Evolutionary conservation across 2,329 filamentous ascomycete species (phyloP), one percentile per base, ranked within the genome.

Genomic region (Trichoderma cornu-damae): DNA sequence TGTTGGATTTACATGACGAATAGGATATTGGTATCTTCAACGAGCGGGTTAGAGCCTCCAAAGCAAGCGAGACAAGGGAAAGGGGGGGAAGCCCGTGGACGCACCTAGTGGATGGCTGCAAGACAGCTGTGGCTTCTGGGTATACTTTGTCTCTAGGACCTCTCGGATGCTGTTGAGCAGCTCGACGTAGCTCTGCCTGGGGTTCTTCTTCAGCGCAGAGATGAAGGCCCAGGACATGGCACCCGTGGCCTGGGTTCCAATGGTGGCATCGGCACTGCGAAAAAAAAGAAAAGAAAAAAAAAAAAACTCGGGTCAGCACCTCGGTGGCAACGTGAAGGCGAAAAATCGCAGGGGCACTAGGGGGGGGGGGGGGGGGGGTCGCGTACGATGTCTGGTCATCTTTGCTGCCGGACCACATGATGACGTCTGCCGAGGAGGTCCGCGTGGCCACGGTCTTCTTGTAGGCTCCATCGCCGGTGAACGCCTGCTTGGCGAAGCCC

Each of bases 181-280:
- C 77, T 96, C 87, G 50, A 97, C 89, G 69, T 99, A 99, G 75
- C 88, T 96, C 77, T 97, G 94, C 70, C 96, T 87, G 1, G 90
- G 90, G 69, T 96, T 96, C 77, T 92, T 90, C 79, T 89, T 92
- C 68, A 97, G 81, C 18, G 92, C 87, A 1, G 82, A 85, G 72
- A 99, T 94, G 72, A 99, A 99, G 2, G 94, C 94, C 85, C 89
- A 96, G 3, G 91, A 96, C 94, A 99, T 97, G 72, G 94, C 94
- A 56, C 94, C 94, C 0, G 94, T 99, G 32, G 94, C 93, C 75
- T 96, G 82, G 57, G 90, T 85, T 42, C 81, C 84, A 64, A 97
- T 96, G 26, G 85, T 89, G 11, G 94, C 92, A 72, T 99, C 94
- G 74, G 90, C 89, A 59, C 91, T 96, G 64, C 56, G 56, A 49